Evolutionary conservation across 306 rosid genomes (phyloP), one percentile per base, ranked within the genome.

Genomic region (Vicia faba): DNA sequence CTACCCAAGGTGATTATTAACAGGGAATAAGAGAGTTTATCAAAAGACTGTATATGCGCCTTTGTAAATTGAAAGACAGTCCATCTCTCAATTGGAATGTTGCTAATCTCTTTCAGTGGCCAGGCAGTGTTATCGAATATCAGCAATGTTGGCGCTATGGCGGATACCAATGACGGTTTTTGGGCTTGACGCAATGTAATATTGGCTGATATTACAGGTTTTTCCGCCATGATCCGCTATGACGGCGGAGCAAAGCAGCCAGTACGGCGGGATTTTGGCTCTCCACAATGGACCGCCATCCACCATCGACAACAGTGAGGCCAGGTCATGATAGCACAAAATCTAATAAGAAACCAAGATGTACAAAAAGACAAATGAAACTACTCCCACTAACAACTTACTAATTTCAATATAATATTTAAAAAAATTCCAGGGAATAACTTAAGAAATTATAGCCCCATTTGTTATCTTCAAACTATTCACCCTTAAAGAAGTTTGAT

Each of bases 391-490:
- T 23, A 50, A 41, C 63, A 56, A 70, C 46, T 76, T 45, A 44
- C 46, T 51, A 44, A 11, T 69, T 70, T 44, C 29, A 63, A 5
- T 20, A 14, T 35, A 64, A 26, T 44, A 16, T 39, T 14, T 20
- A 62, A 33, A 31, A 76, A 61, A 43, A 68, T 16, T 50, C 44
- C 20, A 48, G 20, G 7, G 45, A 11, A 58, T 39, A 68, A 68
- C 53, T 40, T 29, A 1, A 5, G 39, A 69, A 62, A 36, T 55
- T 70, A 70, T 10, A 64, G 11, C 20, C 14, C 59, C 51, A 29
- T 65, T 64, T 29, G 45, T 40, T 46, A 65, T 57, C 8, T 46
- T 70, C 28, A 77, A 12, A 63, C 12, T 64, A 38, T 45, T 76
- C 29, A 5, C 67, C 38, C 58, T 55, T 43, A 56, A 70, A 46